A percentile compares a stretch with the other conserved stretches of the same genome.
Evolutionary conservation across 139 green algal species (phyloP).

Genomic region (Pycnococcus provasolii): DNA sequence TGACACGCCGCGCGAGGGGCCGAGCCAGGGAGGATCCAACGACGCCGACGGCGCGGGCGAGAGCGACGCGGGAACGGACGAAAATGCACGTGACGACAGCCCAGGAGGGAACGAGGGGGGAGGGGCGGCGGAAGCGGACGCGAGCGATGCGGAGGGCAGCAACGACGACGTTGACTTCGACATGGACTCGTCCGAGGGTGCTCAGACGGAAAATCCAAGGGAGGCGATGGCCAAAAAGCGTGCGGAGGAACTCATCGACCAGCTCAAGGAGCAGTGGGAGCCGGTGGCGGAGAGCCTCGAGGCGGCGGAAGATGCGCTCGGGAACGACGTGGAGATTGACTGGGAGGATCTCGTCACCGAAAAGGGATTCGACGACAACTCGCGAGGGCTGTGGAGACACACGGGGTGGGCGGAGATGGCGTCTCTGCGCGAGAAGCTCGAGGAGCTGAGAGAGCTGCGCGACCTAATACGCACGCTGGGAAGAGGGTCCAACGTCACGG

Average conservation of each 20-base stretch:
- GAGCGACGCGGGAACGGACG: neutral
- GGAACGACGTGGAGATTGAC: neutral
- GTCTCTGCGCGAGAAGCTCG: slow-evolving; percentile 26
- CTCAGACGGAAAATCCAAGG: neutral
- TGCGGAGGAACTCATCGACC: slow-evolving; percentile 25
- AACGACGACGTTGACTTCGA: neutral
- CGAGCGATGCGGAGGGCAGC: neutral
- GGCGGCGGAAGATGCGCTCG: slow-evolving; percentile 22
- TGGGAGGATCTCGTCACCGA: neutral
- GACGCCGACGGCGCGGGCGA: neutral
- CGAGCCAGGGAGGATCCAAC: neutral
- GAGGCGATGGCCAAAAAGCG: neutral
- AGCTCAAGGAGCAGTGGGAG: slow-evolving; percentile 35
- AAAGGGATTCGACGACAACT: too few species aligned
- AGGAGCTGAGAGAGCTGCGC: slow-evolving; percentile 31
- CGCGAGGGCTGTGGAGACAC: too few species aligned
- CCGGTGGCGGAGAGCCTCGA: slow-evolving; percentile 29
- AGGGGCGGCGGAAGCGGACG: neutral
- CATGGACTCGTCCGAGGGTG: neutral
- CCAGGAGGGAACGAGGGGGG: neutral
- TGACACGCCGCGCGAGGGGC: too few species aligned
- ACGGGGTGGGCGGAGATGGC: slow-evolving; percentile 29
- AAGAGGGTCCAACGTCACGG: neutral
- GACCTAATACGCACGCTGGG: slow-evolving; percentile 27
- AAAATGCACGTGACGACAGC: neutral